phyloP scores from a whole-genome alignment of 495 filamentous ascomycete species.

The Penicillium maclennaniae region DNA sequence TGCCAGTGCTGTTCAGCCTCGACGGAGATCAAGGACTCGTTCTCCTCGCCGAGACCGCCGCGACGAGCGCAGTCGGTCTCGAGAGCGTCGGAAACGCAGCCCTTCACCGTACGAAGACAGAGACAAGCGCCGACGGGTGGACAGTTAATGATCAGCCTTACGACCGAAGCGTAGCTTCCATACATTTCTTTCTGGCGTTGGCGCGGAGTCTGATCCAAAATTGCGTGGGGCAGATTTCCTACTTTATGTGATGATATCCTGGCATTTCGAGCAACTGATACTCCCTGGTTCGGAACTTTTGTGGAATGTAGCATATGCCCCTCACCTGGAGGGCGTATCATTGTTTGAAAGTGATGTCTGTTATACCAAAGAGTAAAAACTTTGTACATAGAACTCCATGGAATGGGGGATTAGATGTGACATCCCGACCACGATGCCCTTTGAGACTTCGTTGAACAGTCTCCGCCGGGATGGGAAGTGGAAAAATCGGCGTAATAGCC shows the following conservation, averaged over 20 bases:
- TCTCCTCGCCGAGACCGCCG: conserved; percentile 33
- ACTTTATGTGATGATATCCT: conserved; percentile 8
- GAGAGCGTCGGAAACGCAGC: conserved; percentile 60
- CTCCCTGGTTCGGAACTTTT: background rate
- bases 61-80: conserved; percentile 39
- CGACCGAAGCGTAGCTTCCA: conserved; percentile 8
- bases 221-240: conserved; percentile 12
- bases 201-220: conserved; percentile 10
- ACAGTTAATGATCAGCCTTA: conserved; percentile 31
- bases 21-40: conserved; percentile 32
- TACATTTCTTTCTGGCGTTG: conserved; percentile 25
- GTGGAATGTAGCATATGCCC: conserved; percentile 1
- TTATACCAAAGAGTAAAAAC: background rate
- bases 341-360: conserved; percentile 1
- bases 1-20: conserved; percentile 42
- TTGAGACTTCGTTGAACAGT: background rate
- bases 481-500: background rate
- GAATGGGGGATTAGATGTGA: background rate
- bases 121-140: conserved; percentile 66
- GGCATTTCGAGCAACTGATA: conserved; percentile 12
- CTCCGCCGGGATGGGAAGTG: background rate
- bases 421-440: background rate
- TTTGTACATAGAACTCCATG: conserved; percentile 11
- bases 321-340: conserved; percentile 13
- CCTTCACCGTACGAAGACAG: conserved; percentile 59